Base-by-base conservation (phyloP, 331 rosid genomes). In the Saraca asoca region DNA sequence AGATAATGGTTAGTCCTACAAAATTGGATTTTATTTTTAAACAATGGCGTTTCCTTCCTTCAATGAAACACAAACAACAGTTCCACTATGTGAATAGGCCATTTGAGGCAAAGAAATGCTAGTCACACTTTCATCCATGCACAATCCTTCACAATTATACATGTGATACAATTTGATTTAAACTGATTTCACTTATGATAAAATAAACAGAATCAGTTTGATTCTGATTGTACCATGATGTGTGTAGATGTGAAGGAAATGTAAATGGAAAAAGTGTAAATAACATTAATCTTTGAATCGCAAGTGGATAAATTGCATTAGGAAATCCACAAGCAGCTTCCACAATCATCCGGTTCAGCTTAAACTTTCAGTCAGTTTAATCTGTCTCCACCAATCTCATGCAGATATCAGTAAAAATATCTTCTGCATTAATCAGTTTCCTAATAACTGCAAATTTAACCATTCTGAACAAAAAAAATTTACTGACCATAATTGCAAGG, bases 401-500 rank as follows among this genome's bases (percentile, higher is more conserved):
- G n/a, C 19, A 48, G 16, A 48, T 48, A 48, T 1, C 52, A n/a
- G 52, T 48, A 48, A 48, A 2, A 48, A 48, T 14, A 48, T 48
- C 10, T 48, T 54, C 7, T 20, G 14, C 46, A 68, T 12, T 51
- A 69, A 62, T 9, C 51, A 63, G 35, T 49, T 31, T 56, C 51
- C 51, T 13, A 34, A 34, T 53, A 75, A 12, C 41, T 49, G 31
- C 35, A 55, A 58, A 24, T 24, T 24, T 18, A 12, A 58, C 31
- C 45, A 45, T 45, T 42, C 15, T 14, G 31, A 24, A 1, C 31
- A 24, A 15, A 31, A 33, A 34, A 51, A 58, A 31, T 46, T 42
- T 12, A 84, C 94, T 44, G 58, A 94, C 99, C 99, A 94, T 94
- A 78, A 94, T 94, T 17, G 99, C 99, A 8, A 94, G 81, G 55